Base-by-base conservation (phyloP, 108 stramenopile genomes). In the Chaetoceros muelleri region DNA sequence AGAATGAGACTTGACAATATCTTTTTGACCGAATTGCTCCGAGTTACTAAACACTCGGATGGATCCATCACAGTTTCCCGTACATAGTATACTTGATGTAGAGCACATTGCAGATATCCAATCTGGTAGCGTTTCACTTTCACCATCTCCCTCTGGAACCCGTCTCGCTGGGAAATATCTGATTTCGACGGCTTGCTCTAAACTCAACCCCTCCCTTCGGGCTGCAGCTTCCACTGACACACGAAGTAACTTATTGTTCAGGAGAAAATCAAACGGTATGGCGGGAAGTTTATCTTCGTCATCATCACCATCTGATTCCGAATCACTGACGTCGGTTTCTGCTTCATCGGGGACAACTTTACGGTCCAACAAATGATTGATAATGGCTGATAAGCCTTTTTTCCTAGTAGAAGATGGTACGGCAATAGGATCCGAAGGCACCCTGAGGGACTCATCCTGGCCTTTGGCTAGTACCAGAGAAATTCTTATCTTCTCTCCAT, bases 241-340 rank as follows among this genome's bases (percentile, higher is more conserved):
- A 30, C 90, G 78, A 7, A 92, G 67, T 26, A 92, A 63, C 52
- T 76, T 67, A 27, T 79, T 71, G 34, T 72, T 75, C 8, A 92
- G 53, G 25, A 92, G 63, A 61, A 92, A 92, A 55, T 92, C 90
- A 64, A 92, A 92, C 29, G 76, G 64, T 1, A 84, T 63, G 10
- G 77, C 52, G 18, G 80, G 78, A 24, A 80, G 55, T 53, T 59
- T 64, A 7, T 53, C 59, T 0, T 69, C 65, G 30, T 78, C 71
- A 27, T 61, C 57, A 58, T 65, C 66, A 31, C 30, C 54, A 22
- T 58, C 56, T 28, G 60, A 58, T 26, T 64, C 65, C 2, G 46
- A 46, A n/a, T 71, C 68, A 29, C 72, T 58, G 23, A 78, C 68
- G 28, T 56, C 63, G 18, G 73, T 76, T 23, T 55, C 52, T 2